Conservation (phyloP, 768 basidiomycete genomes). For the Termitomyces sp. region DNA sequence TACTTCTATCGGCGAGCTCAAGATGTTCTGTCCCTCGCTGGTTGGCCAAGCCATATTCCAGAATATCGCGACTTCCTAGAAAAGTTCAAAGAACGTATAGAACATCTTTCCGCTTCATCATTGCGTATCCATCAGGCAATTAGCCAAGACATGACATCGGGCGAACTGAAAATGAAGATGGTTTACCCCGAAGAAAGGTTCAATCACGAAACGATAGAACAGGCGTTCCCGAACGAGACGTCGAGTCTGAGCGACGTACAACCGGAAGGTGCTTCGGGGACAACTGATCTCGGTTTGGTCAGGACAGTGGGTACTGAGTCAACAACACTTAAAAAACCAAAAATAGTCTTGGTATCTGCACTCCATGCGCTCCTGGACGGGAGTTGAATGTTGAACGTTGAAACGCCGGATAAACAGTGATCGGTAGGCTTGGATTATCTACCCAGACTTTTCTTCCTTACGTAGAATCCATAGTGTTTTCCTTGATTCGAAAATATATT, state of each 20-base stretch:
- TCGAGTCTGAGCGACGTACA: background rate
- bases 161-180: constrained; percentile 3
- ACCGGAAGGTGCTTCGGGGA: background rate
- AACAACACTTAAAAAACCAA: constrained; percentile 5
- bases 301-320: background rate
- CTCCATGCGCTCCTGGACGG: background rate
- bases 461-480: background rate
- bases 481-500: background rate
- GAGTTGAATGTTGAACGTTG: background rate
- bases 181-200: constrained; percentile 4
- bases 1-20: constrained; percentile 3
- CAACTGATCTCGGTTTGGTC: constrained; percentile 12
- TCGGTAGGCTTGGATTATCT: background rate
- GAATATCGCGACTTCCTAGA: background rate
- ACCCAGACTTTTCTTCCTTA: background rate
- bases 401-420: too few relatives aligned
- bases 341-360: constrained; percentile 1
- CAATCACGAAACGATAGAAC: constrained; percentile 5
- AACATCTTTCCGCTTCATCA: background rate
- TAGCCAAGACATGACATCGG: constrained; percentile 8
- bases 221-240: constrained; percentile 11
- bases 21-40: constrained; percentile 10
- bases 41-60: constrained; percentile 9
- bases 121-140: constrained; percentile 7
- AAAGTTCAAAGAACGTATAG: constrained; percentile 1